These are phyloP conservation scores for Leptomonas seymouri DNA, from an alignment of 208 protist species.

Conservation along the genomic window DNA sequence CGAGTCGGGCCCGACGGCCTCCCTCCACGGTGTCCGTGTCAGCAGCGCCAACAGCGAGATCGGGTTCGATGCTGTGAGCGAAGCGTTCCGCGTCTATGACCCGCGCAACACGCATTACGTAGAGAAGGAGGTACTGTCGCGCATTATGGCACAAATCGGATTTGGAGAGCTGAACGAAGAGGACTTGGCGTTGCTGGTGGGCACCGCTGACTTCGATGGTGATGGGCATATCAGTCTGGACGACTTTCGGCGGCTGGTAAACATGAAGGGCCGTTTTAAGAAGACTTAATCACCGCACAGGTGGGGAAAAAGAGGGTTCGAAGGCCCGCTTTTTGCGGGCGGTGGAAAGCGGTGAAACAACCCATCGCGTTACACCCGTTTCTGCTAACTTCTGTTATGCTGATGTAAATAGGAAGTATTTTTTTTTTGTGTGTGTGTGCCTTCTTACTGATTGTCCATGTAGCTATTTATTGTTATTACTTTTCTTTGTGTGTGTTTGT, in stretches of 20 bases:
- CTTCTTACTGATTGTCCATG: no score
- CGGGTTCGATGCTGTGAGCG: slow-evolving; percentile 76
- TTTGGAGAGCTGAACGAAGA: slow-evolving; percentile 85
- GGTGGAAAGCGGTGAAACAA: no score
- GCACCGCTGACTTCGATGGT: slow-evolving; percentile 92
- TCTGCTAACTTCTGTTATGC: no score
- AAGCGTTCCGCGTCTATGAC: slow-evolving; percentile 94
- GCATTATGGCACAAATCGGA: slow-evolving; percentile 89
- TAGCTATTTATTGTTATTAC: no score
- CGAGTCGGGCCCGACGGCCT: slow-evolving; percentile 5
- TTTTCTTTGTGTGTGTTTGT: no score
- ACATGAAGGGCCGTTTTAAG: slow-evolving; percentile 67
- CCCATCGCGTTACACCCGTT: no score
- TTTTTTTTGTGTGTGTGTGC: no score
- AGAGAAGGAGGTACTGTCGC: slow-evolving; percentile 73
- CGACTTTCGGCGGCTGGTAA: slow-evolving; percentile 88
- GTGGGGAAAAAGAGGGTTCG: neutral
- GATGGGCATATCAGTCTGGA: slow-evolving; percentile 92
- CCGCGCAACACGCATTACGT: slow-evolving; percentile 82
- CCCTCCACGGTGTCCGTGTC: neutral
- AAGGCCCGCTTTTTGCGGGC: slow-evolving; percentile 9
- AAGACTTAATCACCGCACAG: slow-evolving; percentile 9
- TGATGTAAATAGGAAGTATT: no score
- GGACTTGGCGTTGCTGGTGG: slow-evolving; percentile 86
- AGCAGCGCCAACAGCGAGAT: neutral